Evolutionary conservation across 2,329 filamentous ascomycete genomes (phyloP).

Genomic region (Exophiala viscosa): DNA sequence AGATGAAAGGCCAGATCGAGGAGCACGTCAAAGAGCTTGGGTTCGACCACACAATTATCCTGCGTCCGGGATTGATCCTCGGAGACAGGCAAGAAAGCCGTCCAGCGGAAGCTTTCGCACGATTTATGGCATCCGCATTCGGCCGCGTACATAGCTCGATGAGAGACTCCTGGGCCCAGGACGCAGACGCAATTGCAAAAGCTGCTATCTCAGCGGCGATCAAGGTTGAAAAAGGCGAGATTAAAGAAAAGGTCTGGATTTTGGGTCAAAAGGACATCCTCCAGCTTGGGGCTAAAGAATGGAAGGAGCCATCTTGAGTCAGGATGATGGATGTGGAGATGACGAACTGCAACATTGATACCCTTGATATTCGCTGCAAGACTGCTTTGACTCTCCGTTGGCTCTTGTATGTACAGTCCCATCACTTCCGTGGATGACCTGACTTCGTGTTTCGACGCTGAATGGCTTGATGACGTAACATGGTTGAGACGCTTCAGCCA

Average conservation of each 20-base stretch:
- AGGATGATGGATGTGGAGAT: background rate
- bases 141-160: conserved; percentile 53
- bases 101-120: conserved; percentile 55
- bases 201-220: conserved; percentile 37
- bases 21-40: conserved; percentile 66
- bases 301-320: conserved; percentile 18
- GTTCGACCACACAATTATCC: conserved; percentile 74
- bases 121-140: conserved; percentile 54
- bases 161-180: conserved; percentile 68
- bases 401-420: background rate
- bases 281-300: conserved; percentile 30
- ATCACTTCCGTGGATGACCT: no score
- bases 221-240: conserved; percentile 40
- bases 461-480: no score
- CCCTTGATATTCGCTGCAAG: conserved; percentile 1
- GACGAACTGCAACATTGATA: conserved; percentile 1
- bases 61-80: conserved; percentile 70
- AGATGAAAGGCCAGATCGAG: conserved; percentile 87
- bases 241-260: conserved; percentile 41
- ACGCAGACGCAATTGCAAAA: conserved; percentile 64
- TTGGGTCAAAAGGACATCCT: conserved; percentile 39
- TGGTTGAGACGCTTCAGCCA: conserved; percentile 1
- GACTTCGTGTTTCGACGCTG: no score
- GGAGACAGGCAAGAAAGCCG: conserved; percentile 64
- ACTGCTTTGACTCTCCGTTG: background rate